Evolutionary conservation across 1,284 basidiomycete genomes (phyloP), one percentile per base, ranked within the genome.

Genomic region (Irpex rosettiformis): DNA sequence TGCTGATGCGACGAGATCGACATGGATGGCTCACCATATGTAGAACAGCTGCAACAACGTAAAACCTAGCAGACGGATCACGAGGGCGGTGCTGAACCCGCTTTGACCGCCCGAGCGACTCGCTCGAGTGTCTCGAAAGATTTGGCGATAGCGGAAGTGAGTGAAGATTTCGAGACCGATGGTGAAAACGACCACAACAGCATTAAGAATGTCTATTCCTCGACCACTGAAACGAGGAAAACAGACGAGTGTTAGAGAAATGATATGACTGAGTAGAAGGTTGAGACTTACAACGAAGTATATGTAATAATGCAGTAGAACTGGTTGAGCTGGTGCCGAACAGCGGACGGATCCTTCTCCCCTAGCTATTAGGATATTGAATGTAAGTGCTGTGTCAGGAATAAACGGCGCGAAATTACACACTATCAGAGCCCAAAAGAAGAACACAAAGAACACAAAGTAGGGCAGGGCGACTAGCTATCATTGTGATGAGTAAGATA

Each of bases 401-500:
- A 18, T 25, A 2, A 8, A 27, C 18, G 37, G 28, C 6, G 1
- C 24, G n/a, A 21, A 24, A n/a, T n/a, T 24, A 57, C 63, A 48
- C 33, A 64, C 63, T 21, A 43, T 57, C 21, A 28, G 28, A 18
- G 61, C 48, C 28, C 61, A 56, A 13, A 57, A 18, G 24, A 57
- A 60, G 53, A 67, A 62, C 7, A 60, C 49, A 7, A 62, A 4
- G 59, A 67, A 64, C 1, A 61, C 55, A 18, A 62, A 47, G 51
- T 69, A 67, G 3, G 67, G 67, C 10, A 62, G 22, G 27, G 54
- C 58, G 33, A 66, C 45, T 16, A 69, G 52, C 67, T 68, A 28
- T 29, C 37, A 27, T 13, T 30, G 54, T 45, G n/a, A 47, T 42
- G 25, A n/a, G 43, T 47, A 22, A 21, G 5, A 18, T 4, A 4